Evolutionary conservation across 169 alveolate genomes (phyloP).

Genomic region (Plasmodium knowlesi): DNA sequence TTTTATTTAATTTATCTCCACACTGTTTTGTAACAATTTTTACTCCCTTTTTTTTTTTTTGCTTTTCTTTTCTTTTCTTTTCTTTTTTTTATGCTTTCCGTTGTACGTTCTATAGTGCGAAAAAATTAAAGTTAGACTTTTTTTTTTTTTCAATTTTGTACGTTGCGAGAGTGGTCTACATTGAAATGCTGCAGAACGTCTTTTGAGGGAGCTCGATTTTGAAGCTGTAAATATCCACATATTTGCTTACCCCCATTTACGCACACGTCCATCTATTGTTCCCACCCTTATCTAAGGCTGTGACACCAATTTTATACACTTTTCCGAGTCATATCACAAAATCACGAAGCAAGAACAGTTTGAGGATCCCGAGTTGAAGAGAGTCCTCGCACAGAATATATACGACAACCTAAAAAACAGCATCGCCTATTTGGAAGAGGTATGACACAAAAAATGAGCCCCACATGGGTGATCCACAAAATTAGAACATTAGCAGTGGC

Average conservation of each 20-base stretch:
- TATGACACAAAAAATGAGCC: background rate
- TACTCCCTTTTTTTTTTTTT: background rate
- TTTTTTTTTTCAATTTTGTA: background rate
- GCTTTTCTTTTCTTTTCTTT: too few relatives aligned
- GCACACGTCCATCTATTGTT: background rate
- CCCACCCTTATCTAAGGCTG: slow-evolving; percentile 1
- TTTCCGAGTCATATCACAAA: slow-evolving; percentile 63
- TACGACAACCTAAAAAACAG: slow-evolving; percentile 54
- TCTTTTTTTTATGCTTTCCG: background rate
- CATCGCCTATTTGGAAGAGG: slow-evolving; percentile 33
- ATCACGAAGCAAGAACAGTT: slow-evolving; percentile 30
- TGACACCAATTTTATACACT: slow-evolving; percentile 7
- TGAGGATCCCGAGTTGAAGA: slow-evolving; percentile 17
- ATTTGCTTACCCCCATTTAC: background rate
- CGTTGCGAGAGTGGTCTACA: background rate
- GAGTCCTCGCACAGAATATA: slow-evolving; percentile 31
- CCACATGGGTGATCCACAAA: background rate
- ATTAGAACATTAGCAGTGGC: background rate
- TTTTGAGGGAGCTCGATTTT: background rate
- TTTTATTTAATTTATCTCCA: background rate
- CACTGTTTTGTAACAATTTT: background rate
- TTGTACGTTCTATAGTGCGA: background rate
- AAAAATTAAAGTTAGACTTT: background rate
- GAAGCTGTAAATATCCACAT: background rate
- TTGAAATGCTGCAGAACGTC: background rate